Evolutionary conservation across 2,329 filamentous ascomycete genomes (phyloP).

Genomic region (Leptographium radiaticola): DNA sequence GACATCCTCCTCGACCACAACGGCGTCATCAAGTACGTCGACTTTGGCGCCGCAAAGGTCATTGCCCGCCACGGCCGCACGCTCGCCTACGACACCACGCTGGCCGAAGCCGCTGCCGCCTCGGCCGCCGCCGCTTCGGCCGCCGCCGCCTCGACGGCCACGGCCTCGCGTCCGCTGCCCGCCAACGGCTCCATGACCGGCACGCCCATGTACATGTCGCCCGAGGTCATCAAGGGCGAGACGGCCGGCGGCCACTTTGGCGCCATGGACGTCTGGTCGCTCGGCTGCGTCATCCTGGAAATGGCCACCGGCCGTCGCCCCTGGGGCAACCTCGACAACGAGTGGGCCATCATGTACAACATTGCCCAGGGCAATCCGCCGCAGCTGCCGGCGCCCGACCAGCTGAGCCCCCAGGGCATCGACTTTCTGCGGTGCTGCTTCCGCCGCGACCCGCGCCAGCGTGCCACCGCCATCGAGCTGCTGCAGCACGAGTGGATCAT

Average conservation of each 20-base stretch:
- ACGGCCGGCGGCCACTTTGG: conserved; percentile 67
- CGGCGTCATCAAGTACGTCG: conserved; percentile 97
- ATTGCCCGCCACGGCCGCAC: conserved; percentile 91
- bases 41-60: conserved; percentile 94
- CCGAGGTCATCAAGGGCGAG: conserved; percentile 91
- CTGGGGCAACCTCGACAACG: conserved; percentile 93
- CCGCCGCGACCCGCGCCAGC: conserved; percentile 62
- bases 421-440: conserved; percentile 87
- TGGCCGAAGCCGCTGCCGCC: neutral
- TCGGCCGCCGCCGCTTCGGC: neutral
- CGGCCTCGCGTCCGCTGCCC: conserved; percentile 26
- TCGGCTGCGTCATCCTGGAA: conserved; percentile 92
- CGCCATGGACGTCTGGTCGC: conserved; percentile 88
- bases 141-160: neutral
- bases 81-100: conserved; percentile 49
- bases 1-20: conserved; percentile 95
- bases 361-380: conserved; percentile 95
- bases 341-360: conserved; percentile 99
- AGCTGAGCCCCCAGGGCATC: conserved; percentile 71
- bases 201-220: conserved; percentile 99
- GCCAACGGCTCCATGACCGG: conserved; percentile 84
- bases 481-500: conserved; percentile 88
- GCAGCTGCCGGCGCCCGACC: conserved; percentile 66
- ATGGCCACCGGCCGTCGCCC: conserved; percentile 93
- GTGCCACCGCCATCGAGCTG: conserved; percentile 74